Conservation (phyloP, 306 rosid genomes). For the Cucurbita argyrosperma region DNA sequence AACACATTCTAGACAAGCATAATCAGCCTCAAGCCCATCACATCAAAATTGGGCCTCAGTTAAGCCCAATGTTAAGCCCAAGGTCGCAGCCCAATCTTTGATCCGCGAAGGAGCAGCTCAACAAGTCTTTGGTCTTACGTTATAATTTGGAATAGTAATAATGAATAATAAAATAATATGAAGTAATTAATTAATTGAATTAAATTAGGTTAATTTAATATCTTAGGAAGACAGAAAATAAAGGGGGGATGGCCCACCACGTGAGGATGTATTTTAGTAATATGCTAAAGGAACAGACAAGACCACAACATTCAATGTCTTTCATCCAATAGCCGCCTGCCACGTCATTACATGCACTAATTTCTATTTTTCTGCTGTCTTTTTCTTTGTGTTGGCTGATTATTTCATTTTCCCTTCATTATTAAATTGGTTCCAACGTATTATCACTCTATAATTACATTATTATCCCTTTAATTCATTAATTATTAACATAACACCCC, state of each 20-base stretch:
- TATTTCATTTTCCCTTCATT: background rate
- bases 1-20: too few relatives aligned
- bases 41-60: too few relatives aligned
- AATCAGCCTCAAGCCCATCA: too few relatives aligned
- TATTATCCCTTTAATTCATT: background rate
- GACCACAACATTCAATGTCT: background rate
- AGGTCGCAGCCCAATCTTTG: too few relatives aligned
- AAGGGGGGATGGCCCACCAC: background rate
- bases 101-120: too few relatives aligned
- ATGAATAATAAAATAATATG: too few relatives aligned
- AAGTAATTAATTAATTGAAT: too few relatives aligned
- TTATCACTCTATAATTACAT: conserved; percentile 1
- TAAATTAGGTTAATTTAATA: too few relatives aligned
- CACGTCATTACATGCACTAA: background rate
- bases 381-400: background rate
- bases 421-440: background rate
- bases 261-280: background rate
- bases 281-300: background rate
- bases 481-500: background rate
- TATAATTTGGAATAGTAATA: too few relatives aligned
- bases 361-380: background rate
- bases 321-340: background rate
- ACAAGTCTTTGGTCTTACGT: too few relatives aligned
- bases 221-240: background rate
- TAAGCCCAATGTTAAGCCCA: too few relatives aligned